Evolutionary conservation across 208 protist genomes (phyloP), one percentile per base, ranked within the genome.

Genomic region (Wallacemonas collosoma): DNA sequence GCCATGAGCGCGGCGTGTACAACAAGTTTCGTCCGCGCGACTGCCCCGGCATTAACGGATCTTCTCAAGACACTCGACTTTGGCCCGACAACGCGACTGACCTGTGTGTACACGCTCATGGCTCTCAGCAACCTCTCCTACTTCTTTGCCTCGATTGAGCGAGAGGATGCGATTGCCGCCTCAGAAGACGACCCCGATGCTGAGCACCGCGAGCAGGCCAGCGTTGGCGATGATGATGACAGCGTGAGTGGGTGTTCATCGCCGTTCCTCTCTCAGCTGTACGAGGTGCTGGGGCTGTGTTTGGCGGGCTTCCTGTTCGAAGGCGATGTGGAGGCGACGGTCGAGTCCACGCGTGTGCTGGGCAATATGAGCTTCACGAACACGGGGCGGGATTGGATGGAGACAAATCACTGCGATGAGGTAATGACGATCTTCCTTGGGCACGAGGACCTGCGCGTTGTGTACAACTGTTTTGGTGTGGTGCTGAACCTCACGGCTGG

Each of bases 351-450:
- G 15, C 85, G 90, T 40, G 72, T 89, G 26, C 72, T 95, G 0
- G 86, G 87, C 47, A 95, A 95, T 75, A 83, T 95, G 48, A 89
- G 86, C 77, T 90, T 85, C 77, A 95, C 87, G 9, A 91, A 89
- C 81, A 74, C 74, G 39, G 90, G 90, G 41, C 82, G 87, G 7
- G 87, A 93, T 71, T 95, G 90, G 88, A 89, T 95, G 79, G 87
- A 95, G 76, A 71, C 62, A 5, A 89, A 93, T 64, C 67, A 64
- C 1, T 95, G 90, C 63, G 90, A 95, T 75, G 90, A 95, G 78
- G 85, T 95, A n/a, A 63, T 85, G 14, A 77, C 92, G 11, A 62
- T 95, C 9, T 93, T 95, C 68, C 79, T 91, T 43, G 87, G 86
- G 1, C 90, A 95, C 65, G 87, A 93, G 68, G 90, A 95, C 69